Evolutionary conservation across 2,329 filamentous ascomycete genomes (phyloP).

Genomic region (Arthroderma sp.): DNA sequence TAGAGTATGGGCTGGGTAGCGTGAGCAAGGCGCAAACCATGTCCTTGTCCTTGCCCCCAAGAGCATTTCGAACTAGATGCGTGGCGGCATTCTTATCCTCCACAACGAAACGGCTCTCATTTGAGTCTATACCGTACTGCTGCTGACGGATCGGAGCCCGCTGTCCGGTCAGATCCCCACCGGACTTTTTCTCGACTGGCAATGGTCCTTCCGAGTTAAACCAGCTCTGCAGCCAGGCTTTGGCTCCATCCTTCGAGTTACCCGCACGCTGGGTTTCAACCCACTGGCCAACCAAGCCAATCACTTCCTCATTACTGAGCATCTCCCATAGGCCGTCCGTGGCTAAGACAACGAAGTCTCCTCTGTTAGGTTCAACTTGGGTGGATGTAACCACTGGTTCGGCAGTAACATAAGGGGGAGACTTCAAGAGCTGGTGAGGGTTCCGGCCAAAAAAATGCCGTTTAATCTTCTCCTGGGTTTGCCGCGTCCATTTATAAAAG

Average conservation of each 20-base stretch:
- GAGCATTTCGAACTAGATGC: conserved; percentile 84
- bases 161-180: conserved; percentile 50
- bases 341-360: conserved; percentile 91
- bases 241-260: conserved; percentile 26
- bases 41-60: conserved; percentile 85
- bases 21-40: conserved; percentile 88
- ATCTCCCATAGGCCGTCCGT: conserved; percentile 98
- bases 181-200: conserved; percentile 57
- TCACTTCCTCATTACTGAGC: conserved; percentile 95
- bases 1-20: conserved; percentile 76
- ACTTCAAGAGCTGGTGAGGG: conserved; percentile 64
- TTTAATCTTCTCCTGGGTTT: conserved; percentile 71
- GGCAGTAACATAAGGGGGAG: conserved; percentile 91
- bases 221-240: conserved; percentile 62
- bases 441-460: conserved; percentile 76
- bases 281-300: conserved; percentile 94
- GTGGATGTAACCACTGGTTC: conserved; percentile 92
- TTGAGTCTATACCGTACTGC: conserved; percentile 69
- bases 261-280: conserved; percentile 57
- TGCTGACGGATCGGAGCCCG: conserved; percentile 68
- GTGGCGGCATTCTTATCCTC: conserved; percentile 95
- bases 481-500: conserved; percentile 86
- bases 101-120: conserved; percentile 71
- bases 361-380: conserved; percentile 73
- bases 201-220: conserved; percentile 44